Evolutionary conservation across 2,329 filamentous ascomycete genomes (phyloP).

Genomic region (Dactylellina drechsleri): DNA sequence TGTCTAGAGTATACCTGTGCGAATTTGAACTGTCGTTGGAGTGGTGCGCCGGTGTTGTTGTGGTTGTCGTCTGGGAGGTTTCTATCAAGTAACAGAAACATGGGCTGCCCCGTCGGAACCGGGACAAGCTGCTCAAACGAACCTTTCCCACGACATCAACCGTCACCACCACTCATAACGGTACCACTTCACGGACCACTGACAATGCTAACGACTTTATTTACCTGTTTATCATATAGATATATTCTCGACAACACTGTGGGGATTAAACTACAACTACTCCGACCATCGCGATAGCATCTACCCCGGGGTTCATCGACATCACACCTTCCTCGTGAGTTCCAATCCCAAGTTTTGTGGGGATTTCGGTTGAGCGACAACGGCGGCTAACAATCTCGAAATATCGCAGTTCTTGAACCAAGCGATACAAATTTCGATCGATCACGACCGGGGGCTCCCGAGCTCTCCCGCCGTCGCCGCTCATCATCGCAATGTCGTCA

Average conservation of each 20-base stretch:
- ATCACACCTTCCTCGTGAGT: not conserved
- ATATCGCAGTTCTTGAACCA: constrained; percentile 30
- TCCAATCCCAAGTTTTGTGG: not conserved
- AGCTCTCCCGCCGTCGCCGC: constrained; percentile 30
- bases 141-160: constrained; percentile 29
- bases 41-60: constrained; percentile 25
- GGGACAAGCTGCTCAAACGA: constrained; percentile 30
- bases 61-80: constrained; percentile 34
- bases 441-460: constrained; percentile 40
- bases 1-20: not conserved
- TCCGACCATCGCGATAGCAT: constrained; percentile 25
- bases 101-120: constrained; percentile 20
- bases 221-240: constrained; percentile 11
- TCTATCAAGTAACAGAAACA: constrained; percentile 40
- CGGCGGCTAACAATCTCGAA: constrained; percentile 40
- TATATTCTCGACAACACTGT: constrained; percentile 2
- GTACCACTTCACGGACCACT: not conserved
- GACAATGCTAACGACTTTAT: constrained; percentile 7
- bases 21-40: not conserved
- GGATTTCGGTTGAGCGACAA: not conserved
- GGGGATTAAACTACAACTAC: constrained; percentile 1
- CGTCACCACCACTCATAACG: constrained; percentile 2
- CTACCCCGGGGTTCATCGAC: constrained; percentile 21
- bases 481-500: constrained; percentile 35
- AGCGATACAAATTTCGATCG: constrained; percentile 13